Base-by-base conservation (phyloP, 176 grass and related monocot genomes). In the Coix lacrymajobi region DNA sequence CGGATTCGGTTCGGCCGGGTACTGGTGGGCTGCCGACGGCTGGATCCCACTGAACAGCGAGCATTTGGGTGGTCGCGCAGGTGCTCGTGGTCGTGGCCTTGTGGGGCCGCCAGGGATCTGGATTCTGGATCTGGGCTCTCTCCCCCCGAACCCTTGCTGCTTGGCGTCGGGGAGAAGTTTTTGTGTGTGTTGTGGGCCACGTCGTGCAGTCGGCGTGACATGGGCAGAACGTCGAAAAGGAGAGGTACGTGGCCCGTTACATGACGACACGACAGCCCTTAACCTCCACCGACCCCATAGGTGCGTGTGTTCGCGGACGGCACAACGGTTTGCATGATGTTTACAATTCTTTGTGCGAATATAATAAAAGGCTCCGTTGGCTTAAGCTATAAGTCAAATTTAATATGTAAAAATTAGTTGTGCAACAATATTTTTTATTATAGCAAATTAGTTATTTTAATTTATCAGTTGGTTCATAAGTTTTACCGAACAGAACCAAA, bases 51-150 rank as follows among this genome's bases (percentile, higher is more conserved):
- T 3, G 19, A 17, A 20, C 62, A 34, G 31, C 10, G 81, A 29
- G 34, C 22, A 5, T 10, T 9, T 56, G 20, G 52, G 52, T 56
- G 51, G 7, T 10, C 8, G 51, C 13, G 57, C n/a, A 5, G 24
- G n/a, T 60, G n/a, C 31, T 20, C 14, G 12, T 76, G 70, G 80
- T 15, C 1, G 2, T 22, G 2, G 48, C 16, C 48, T 51, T 6
- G 13, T 76, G 70, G 80, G 80, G 1, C 57, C 80, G 44, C 66
- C 67, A 66, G 56, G 75, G 78, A 81, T 76, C 78, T 81, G 63
- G 85, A 87, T 87, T 76, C 78, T 81, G 63, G 85, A 87, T 87
- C 85, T 87, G 71, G 37, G 39, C 58, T 24, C 15, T 11, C 10
- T 14, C 5, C 3, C 13, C 11, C 5, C n/a, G n/a, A n/a, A n/a